phyloP scores from a whole-genome alignment of 768 basidiomycete genomes.

The Hygrocybe punicea region DNA sequence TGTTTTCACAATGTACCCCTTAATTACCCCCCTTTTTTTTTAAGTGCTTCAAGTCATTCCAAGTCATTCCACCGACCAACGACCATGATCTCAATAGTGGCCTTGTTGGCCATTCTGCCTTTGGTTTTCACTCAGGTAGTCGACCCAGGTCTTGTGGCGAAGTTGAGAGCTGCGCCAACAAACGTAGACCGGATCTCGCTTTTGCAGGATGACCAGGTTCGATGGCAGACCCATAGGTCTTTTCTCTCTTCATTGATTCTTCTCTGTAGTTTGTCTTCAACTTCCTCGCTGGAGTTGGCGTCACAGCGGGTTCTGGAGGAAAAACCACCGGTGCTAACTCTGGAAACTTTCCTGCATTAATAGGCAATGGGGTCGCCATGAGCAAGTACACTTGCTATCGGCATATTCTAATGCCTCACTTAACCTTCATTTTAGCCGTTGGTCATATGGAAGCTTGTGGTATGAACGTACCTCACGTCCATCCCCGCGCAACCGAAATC shows the following conservation, averaged over 20 bases:
- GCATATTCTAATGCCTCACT: too few relatives aligned
- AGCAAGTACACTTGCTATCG: constrained; percentile 10
- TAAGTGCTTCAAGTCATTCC: too few relatives aligned
- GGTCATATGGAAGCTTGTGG: constrained; percentile 17
- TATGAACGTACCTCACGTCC: constrained; percentile 20
- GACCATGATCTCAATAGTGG: too few relatives aligned
- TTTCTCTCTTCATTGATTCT: background rate
- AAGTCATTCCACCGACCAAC: too few relatives aligned
- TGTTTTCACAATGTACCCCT: too few relatives aligned
- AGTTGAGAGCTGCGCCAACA: background rate
- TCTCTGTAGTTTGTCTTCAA: constrained; percentile 17
- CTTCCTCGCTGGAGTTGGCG: constrained; percentile 13
- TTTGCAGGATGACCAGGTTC: background rate
- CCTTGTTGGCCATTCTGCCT: background rate
- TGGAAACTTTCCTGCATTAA: constrained; percentile 20
- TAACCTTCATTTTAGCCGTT: constrained; percentile 2
- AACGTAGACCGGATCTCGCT: background rate
- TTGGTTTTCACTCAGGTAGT: background rate
- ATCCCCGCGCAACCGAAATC: constrained; percentile 22
- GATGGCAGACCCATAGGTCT: background rate
- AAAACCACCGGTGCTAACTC: constrained; percentile 14
- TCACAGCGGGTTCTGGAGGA: constrained; percentile 11
- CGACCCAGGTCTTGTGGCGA: background rate
- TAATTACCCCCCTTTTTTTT: too few relatives aligned
- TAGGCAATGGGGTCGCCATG: constrained; percentile 18